Evolutionary conservation across 2,329 filamentous ascomycete genomes (phyloP), one percentile per base, ranked within the genome.

Genomic region (Aspergillus arachidicola): DNA sequence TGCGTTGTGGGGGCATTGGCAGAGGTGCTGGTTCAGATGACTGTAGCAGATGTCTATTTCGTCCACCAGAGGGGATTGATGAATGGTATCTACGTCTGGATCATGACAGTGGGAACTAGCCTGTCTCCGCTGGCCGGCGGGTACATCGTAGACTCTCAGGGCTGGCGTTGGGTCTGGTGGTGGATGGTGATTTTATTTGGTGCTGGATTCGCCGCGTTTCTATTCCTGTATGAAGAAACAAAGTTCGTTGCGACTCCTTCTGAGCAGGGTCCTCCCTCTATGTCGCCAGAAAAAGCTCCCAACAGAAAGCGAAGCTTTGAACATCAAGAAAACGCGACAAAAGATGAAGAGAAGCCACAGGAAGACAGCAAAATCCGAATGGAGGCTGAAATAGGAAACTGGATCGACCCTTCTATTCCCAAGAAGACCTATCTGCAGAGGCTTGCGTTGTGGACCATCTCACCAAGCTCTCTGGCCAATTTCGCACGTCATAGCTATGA

Each of bases 101-200:
- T 73, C 2, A 58, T 65, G 34, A 71, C 57, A 14, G 60, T 75
- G 54, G 71, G 74, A 19, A 70, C 73, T 2, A 79, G 74, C 10
- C 70, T 85, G 1, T 77, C 74, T 0, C 75, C 79, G 0, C 71
- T 80, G 2, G 67, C 66, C 1, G 70, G 69, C 1, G 75, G 74
- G 2, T 76, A 67, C 46, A 68, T 81, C n/a, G 77, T 78, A 0
- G 68, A 72, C 0, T 69, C 71, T 1, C 77, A 81, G 66, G 82
- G 81, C 0, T 86, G 84, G 83, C 73, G 82, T 14, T 85, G 81
- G 81, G 75, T 80, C 1, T 85, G 78, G 77, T 84, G 81, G 81
- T 84, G 76, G 76, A 78, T 71, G 51, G 73, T 73, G 21, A 80
- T 83, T 56, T 71, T 83, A 36, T 72, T 82, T 28, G 76, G 76